Base-by-base conservation (phyloP, 148 eudicot species). In the Camellia japonica region DNA sequence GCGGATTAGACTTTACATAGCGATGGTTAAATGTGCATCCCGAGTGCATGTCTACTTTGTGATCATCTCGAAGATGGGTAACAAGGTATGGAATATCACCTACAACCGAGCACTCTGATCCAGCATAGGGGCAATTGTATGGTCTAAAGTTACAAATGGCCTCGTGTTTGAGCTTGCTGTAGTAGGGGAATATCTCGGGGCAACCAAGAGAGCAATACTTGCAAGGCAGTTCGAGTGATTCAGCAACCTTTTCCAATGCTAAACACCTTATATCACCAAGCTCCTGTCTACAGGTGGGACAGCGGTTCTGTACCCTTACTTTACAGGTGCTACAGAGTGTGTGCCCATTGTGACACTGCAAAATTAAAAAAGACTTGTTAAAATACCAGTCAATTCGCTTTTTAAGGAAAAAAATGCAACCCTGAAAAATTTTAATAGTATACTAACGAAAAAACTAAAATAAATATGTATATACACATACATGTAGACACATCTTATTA, bases 21-120 rank as follows among this genome's bases (percentile, higher is more conserved):
- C 97, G 94, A 82, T 93, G 97, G 79, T 93, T 93, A 78, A 93
- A 93, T 23, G 97, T 93, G 83, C 92, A 91, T 68, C 97, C 97
- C 62, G 95, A 89, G 81, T 93, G 95, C 97, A 93, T 93, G 75
- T 93, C 97, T 18, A 93, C 97, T 81, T 93, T 93, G 86, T 93
- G 97, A 72, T 93, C 92, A 77, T 93, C 97, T 80, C 91, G 84
- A 82, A 93, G 81, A 85, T 93, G 97, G 79, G 91, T 55, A 71
- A 93, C 93, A 2, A 93, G 84, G 77, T 73, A 89, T 2, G 93
- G 93, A 74, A 93, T 93, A 80, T 91, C 95, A 19, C 97, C 97
- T 68, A 84, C 81, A 46, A 82, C 87, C 15, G 95, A 88, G 79
- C 97, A 93, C 79, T 93, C 97, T 44, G 95, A 93, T 65, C 97